Base-by-base conservation (phyloP, 1,139 yeast species). In the Suhomyces wounanorum region DNA sequence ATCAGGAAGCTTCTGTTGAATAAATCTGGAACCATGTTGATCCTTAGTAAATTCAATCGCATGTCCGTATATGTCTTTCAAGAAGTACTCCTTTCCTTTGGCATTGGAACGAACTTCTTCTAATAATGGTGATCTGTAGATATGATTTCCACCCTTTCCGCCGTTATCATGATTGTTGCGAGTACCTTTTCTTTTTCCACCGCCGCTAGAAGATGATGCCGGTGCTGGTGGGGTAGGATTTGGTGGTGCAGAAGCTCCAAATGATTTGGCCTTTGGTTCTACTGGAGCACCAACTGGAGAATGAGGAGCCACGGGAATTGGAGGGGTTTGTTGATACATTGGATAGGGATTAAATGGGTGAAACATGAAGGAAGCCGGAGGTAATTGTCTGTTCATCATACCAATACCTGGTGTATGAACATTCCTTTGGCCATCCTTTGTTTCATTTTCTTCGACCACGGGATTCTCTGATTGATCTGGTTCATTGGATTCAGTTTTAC, bases 21-120 rank as follows among this genome's bases (percentile, higher is more conserved):
- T 92, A 60, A 94, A 95, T 55, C 99, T 77, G 4, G 98, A 91
- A 3, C 99, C 99, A 66, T 92, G 96, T 68, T 94, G 99, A 69
- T 95, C 99, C 58, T 90, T 90, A 50, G 97, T 85, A 63, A 94
- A 94, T 67, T 94, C 99, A 52, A 88, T 78, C 6, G 95, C 95
- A 67, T 89, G 94, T 6, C 96, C 96, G 60, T 83, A 82, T 40
- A 94, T 86, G 63, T 89, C 96, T 53, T 78, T 81, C 57, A 94
- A 76, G 44, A 75, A 78, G 63, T 84, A 85, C 43, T 80, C 82
- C 56, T 82, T 87, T 44, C 79, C 84, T 57, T 78, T 79, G 51
- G 84, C 76, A 62, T 84, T 86, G 50, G 83, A 81, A 50, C 97
- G 82, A 55, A 94, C 89, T 62, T 90, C 96, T 67, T 94, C 98